Evolutionary conservation across 139 green algal species (phyloP).

Genomic region (Closterium sp.): DNA sequence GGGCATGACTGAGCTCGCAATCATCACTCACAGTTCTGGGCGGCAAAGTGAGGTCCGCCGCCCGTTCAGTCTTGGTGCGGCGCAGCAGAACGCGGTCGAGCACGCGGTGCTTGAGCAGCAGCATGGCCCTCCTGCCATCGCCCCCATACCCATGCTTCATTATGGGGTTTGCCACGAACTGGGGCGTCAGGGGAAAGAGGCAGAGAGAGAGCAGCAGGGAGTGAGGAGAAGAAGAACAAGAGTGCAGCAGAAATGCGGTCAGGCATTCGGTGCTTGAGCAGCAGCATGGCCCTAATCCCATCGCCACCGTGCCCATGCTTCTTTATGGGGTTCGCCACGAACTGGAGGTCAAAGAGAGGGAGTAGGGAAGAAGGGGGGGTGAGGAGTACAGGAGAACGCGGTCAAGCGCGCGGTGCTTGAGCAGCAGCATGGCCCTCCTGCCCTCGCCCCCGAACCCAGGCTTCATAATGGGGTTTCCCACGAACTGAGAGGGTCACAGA

Average conservation of each 20-base stretch:
- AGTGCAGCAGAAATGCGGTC: constrained; percentile 66
- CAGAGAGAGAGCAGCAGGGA: too few species aligned
- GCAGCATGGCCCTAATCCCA: constrained; percentile 64
- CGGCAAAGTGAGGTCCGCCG: constrained; percentile 86
- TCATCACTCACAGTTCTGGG: constrained; percentile 55
- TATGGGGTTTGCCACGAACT: constrained; percentile 79
- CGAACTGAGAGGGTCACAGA: too few species aligned
- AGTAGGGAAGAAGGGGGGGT: too few species aligned
- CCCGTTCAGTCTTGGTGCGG: constrained; percentile 88
- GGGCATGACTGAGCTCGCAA: too few species aligned
- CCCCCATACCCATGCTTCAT: constrained; percentile 66
- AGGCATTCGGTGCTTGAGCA: constrained; percentile 75
- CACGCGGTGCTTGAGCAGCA: constrained; percentile 73
- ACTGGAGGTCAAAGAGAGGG: constrained; percentile 15
- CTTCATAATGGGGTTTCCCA: too few species aligned
- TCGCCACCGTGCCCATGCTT: constrained; percentile 63
- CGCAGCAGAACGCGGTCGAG: constrained; percentile 74
- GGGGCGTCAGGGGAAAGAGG: too few species aligned
- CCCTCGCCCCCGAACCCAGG: too few species aligned
- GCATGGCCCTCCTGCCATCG: constrained; percentile 65
- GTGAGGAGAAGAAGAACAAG: too few species aligned
- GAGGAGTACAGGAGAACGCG: too few species aligned
- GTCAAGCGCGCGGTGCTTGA: too few species aligned
- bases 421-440: too few species aligned
- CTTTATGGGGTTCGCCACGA: constrained; percentile 80